Evolutionary conservation across 805 yeast species (phyloP), one percentile per base, ranked within the genome.

Genomic region (Candida rishiriensis): DNA sequence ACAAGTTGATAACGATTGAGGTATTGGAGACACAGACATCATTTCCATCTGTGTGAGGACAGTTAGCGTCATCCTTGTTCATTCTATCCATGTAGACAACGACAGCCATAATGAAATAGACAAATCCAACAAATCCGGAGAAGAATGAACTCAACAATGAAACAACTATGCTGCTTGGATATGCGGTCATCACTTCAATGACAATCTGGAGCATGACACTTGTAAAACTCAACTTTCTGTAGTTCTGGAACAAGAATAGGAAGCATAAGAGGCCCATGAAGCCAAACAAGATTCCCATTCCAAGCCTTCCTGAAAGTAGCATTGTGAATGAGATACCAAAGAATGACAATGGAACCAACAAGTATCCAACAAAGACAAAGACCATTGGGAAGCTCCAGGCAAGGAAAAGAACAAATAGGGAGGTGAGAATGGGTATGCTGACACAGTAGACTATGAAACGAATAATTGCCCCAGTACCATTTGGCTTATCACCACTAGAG

Each of bases 111-210:
- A 81, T 81, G 26, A 81, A 73, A 26, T 83, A 75, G 53, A 86
- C 78, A 37, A 88, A 66, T 1, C 81, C 73, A 10, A 83, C 72
- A 54, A 88, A 79, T 1, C 79, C 84, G 0, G 68, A 55, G 5
- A 54, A 10, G 3, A 88, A 35, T 1, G 87, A 56, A 36, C 63
- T 55, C 13, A 59, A 15, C 11, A 53, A 43, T 5, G 66, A 60
- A 1, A 83, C 76, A 10, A 79, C 34, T 37, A 86, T 57, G 0
- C 88, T 79, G 8, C 89, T 81, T 9, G 95, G 95, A 54, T 82
- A 81, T 31, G 70, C 60, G 48, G 76, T 75, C 78, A 86, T 82
- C 6, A 86, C 95, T 55, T 82, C 87, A 52, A 90, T 82, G n/a
- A 85, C 78, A 2, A 61, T 53, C 34, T 59, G 52, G 34, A 63